These are phyloP conservation scores for Umbellularia californica DNA, from an alignment of 164 flowering plant species.

Conservation along the genomic window DNA sequence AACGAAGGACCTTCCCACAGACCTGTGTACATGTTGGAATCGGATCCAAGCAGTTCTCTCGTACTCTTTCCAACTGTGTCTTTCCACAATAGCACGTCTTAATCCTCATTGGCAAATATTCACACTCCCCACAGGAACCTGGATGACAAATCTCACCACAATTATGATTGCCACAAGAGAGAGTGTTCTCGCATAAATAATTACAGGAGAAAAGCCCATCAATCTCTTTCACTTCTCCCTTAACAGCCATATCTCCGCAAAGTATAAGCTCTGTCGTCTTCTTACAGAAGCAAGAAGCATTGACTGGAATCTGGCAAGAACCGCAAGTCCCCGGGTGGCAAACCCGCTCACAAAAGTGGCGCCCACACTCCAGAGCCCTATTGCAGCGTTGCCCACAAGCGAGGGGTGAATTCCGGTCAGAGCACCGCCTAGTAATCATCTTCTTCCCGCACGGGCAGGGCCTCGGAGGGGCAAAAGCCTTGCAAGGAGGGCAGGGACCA, in stretches of 20 bases:
- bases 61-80: conserved; percentile 42
- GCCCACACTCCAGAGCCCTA: conserved; percentile 75
- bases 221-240: conserved; percentile 56
- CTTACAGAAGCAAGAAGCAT: conserved; percentile 82
- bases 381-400: conserved; percentile 80
- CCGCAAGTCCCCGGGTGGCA: conserved; percentile 88
- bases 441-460: conserved; percentile 88
- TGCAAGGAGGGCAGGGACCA: conserved; percentile 98
- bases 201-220: conserved; percentile 78
- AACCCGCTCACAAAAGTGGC: conserved; percentile 61
- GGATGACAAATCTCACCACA: conserved; percentile 79
- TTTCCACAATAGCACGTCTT: conserved; percentile 86
- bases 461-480: conserved; percentile 84
- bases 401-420: conserved; percentile 56
- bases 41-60: conserved; percentile 79
- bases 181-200: conserved; percentile 57
- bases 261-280: conserved; percentile 54
- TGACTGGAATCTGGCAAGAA: conserved; percentile 51
- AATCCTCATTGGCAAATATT: conserved; percentile 50
- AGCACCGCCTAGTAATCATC: conserved; percentile 66
- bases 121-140: conserved; percentile 86
- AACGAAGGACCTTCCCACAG: conserved; percentile 67
- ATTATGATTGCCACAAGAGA: conserved; percentile 72
- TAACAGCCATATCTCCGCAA: conserved; percentile 78
- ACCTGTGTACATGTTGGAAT: conserved; percentile 63